Evolutionary conservation across 306 rosid species (phyloP), one percentile per base, ranked within the genome.

Genomic region (Cucurbita ficifolia): DNA sequence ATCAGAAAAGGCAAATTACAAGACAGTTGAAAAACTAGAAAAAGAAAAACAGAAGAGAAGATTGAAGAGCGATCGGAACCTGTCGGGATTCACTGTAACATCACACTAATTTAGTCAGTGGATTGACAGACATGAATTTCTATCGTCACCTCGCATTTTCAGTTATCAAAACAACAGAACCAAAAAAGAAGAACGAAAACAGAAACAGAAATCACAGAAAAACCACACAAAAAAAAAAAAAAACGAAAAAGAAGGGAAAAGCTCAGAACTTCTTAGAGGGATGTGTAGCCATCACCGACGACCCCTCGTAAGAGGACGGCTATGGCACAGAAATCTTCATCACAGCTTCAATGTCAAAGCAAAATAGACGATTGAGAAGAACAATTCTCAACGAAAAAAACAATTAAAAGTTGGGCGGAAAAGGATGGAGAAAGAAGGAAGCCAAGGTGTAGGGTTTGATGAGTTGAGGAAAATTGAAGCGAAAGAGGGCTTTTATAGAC

Each of bases 241-340:
- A 1, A 1, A 48, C 4, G 33, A 8, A 3, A 6, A 33, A 33
- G 19, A 59, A 55, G 0, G 3, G 6, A 4, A 53, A 33, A 87
- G 89, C 98, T 93, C 96, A 88, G 96, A 93, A 93, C 98, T 93
- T 93, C 98, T 90, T 93, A 93, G 98, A 93, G 96, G 96, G 78
- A 70, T 75, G 79, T 82, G 96, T 70, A 73, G 85, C 96, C 93
- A 75, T 90, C 98, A 93, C 22, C 72, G 86, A 77, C 88, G 77
- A 74, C 71, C 72, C 69, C 77, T 68, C 55, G 21, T 4, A 2
- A 53, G 65, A 79, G 52, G 72, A 76, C 82, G 82, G 17, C 93
- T 90, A 82, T 62, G 79, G 96, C 49, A 79, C 96, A 80, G 89
- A 6, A 39, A 45, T 79, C 6, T 86, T 93, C 96, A 60, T 93